Evolutionary conservation across 495 filamentous ascomycete genomes (phyloP), one percentile per base, ranked within the genome.

Genomic region (Penicillium cosmopolitanum): DNA sequence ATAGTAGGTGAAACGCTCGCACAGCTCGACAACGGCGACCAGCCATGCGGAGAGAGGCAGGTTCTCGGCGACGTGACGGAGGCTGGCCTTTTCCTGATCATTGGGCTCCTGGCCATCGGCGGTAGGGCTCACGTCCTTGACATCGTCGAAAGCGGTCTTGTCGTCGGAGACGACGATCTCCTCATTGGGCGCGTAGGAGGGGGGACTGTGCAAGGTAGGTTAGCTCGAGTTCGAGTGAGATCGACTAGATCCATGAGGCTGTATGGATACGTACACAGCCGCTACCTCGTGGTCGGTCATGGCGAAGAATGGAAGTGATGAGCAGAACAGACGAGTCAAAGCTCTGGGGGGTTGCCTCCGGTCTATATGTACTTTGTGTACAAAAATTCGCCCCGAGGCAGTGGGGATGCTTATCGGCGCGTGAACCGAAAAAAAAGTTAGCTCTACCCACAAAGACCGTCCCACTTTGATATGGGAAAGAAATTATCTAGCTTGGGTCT

Each of bases 1-100:
- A 69, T 88, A 88, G 79, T 85, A 89, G 59, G 84, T 81, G 68
- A 89, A 89, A 57, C 87, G 82, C 74, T 90, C 87, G 65, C 83
- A 85, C 43, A 89, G 61, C 62, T 89, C 87, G 54, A 89, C 81
- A 40, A 86, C 53, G 5, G 82, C 84, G 23, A 89, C 83, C 47
- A 87, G 70, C 76, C 82, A 89, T 51, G 84, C 81, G 6, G 80
- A 80, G 59, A 74, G 34, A 9, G 85, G 84, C 35, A 88, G 62
- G 61, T 80, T 81, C 64, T 85, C 84, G 4, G 84, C 72, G 23
- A 88, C 68, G 51, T 81, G 78, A 33, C 81, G 79, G 18, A 87
- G 68, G 7, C 72, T 73, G 10, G 60, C 66, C 65, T 73, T 76
- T 67, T 88, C 85, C 12, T 80, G 66, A 5, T 82, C 78, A n/a